These are phyloP conservation scores for Diaporthe humulicola DNA, from an alignment of 2,329 filamentous ascomycete genomes.

Conservation along the genomic window DNA sequence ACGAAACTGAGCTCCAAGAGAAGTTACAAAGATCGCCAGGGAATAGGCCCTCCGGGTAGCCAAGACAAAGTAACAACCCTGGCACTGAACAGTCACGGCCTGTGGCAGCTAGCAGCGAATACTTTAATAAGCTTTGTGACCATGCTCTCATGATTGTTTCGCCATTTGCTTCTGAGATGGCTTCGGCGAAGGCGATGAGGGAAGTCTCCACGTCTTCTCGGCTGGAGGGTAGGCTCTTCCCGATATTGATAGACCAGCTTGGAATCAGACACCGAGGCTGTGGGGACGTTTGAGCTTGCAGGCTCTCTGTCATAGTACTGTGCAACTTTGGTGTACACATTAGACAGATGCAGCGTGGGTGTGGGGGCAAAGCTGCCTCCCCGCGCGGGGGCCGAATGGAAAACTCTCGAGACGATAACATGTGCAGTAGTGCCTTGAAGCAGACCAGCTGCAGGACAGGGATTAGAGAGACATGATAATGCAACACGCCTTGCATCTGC, in stretches of 20 bases:
- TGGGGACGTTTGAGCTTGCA: background rate
- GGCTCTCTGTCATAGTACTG: background rate
- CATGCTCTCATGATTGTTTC: conserved; percentile 20
- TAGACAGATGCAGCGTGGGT: background rate
- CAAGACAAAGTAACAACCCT: conserved; percentile 1
- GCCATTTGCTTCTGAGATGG: conserved; percentile 4
- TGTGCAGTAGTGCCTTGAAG: background rate
- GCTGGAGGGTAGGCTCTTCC: background rate
- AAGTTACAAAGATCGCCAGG: conserved; percentile 7
- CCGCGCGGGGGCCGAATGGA: conserved; percentile 7
- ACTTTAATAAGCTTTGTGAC: conserved; percentile 28
- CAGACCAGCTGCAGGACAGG: conserved; percentile 12
- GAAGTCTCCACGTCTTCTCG: background rate
- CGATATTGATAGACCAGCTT: background rate
- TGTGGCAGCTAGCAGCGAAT: background rate
- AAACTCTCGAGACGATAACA: background rate
- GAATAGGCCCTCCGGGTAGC: background rate
- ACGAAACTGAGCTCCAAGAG: background rate
- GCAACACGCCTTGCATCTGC: conserved; percentile 23
- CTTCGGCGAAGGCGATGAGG: conserved; percentile 22
- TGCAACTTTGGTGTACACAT: background rate
- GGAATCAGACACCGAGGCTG: background rate
- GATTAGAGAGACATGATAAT: background rate
- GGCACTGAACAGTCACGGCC: background rate
- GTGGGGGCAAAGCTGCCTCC: background rate